Conservation (phyloP, 495 filamentous ascomycete species). For the Tetracladium setigerum region DNA sequence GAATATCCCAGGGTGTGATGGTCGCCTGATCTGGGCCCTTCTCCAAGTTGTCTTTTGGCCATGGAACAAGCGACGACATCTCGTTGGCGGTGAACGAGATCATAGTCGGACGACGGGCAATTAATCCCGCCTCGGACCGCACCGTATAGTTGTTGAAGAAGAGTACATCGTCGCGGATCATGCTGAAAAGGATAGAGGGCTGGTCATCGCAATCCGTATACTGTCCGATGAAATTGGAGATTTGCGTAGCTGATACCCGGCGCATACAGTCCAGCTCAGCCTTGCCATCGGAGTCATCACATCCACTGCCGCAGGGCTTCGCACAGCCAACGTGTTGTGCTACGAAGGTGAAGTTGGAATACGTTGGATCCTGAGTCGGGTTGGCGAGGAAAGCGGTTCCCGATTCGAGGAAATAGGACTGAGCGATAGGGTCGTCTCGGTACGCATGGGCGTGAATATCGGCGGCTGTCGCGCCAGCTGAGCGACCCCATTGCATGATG, state of each 20-base stretch:
- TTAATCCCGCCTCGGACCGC: constrained; percentile 7
- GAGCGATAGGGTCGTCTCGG: constrained; percentile 31
- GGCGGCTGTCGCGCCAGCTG: constrained; percentile 31
- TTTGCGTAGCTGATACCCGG: constrained; percentile 27
- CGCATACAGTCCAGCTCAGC: constrained; percentile 36
- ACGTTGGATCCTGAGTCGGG: constrained; percentile 5
- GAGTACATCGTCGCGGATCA: constrained; percentile 28
- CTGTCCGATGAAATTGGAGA: constrained; percentile 33
- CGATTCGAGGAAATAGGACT: constrained; percentile 34
- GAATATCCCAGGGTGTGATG: constrained; percentile 3
- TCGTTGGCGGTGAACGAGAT: constrained; percentile 36
- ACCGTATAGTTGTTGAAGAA: constrained; percentile 36
- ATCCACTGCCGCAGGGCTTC: constrained; percentile 11
- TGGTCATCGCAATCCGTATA: constrained; percentile 26
- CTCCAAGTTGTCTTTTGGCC: constrained; percentile 23
- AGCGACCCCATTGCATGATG: constrained; percentile 35
- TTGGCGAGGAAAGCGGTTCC: constrained; percentile 30
- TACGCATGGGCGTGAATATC: constrained; percentile 36
- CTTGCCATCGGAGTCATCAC: constrained; percentile 20
- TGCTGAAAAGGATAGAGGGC: constrained; percentile 30
- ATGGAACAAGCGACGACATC: constrained; percentile 26
- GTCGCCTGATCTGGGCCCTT: constrained; percentile 26
- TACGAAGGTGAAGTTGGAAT: constrained; percentile 38
- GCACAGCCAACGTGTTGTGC: constrained; percentile 30
- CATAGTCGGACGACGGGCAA: constrained; percentile 26